A percentile compares a stretch with the other conserved stretches of the same genome.
Conservation (phyloP, 768 basidiomycete genomes). For the Filobasidium wieringae region DNA sequence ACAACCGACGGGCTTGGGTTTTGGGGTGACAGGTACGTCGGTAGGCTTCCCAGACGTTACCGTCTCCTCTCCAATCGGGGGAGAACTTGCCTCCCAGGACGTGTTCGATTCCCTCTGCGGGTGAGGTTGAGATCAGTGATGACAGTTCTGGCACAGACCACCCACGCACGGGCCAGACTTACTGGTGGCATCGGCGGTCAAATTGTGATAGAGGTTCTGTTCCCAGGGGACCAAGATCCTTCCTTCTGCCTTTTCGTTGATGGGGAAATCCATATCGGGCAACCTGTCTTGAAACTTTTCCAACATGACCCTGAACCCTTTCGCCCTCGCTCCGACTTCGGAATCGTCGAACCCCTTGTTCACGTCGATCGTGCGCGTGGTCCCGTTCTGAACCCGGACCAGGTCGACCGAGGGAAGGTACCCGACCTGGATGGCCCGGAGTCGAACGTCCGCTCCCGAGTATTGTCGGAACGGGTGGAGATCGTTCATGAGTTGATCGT, state of each 20-base stretch:
- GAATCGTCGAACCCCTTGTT: slow-evolving; percentile 51
- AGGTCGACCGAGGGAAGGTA: slow-evolving; percentile 72
- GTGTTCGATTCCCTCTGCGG: slow-evolving; percentile 46
- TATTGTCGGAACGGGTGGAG: slow-evolving; percentile 74
- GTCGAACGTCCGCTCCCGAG: slow-evolving; percentile 57
- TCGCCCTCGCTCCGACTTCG: slow-evolving; percentile 65
- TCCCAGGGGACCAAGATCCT: slow-evolving; percentile 91
- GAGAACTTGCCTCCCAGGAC: slow-evolving; percentile 56
- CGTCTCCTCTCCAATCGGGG: slow-evolving; percentile 73
- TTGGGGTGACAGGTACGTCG: slow-evolving; percentile 76
- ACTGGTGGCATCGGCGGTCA: slow-evolving; percentile 45
- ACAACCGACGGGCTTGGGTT: slow-evolving; percentile 68
- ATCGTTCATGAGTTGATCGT: slow-evolving; percentile 60
- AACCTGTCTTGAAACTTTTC: slow-evolving; percentile 57
- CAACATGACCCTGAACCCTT: slow-evolving; percentile 65
- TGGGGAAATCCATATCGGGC: slow-evolving; percentile 86
- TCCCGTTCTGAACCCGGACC: slow-evolving; percentile 62
- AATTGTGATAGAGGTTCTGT: slow-evolving; percentile 58
- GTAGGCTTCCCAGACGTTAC: slow-evolving; percentile 84
- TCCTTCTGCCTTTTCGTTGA: slow-evolving; percentile 88
- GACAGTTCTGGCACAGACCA: background rate
- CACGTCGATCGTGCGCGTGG: slow-evolving; percentile 50
- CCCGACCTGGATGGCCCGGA: slow-evolving; percentile 53
- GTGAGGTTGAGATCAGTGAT: background rate
- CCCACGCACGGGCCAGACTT: slow-evolving; percentile 13